Percentiles rank a stretch among this genome's conserved stretches.
Evolutionary conservation across 140 eudicot species (phyloP).

Genomic region (Ambrosia hybrid): DNA sequence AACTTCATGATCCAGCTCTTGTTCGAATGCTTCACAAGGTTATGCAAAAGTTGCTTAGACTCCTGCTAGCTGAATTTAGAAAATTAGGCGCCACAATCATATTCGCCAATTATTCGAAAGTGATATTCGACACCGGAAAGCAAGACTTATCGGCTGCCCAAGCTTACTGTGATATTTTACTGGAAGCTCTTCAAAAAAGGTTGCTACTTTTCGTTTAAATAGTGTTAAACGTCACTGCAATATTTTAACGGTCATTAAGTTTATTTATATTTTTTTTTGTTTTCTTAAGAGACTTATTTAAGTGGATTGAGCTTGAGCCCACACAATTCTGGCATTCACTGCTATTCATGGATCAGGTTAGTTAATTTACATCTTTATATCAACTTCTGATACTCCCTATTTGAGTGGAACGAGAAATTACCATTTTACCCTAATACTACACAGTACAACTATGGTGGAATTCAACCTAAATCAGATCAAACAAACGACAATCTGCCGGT

Average conservation of each 20-base stretch:
- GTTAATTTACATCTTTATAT: slow-evolving; percentile 8
- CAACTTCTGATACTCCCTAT: not conserved
- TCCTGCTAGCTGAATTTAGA: slow-evolving; percentile 80
- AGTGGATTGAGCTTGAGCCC: slow-evolving; percentile 98
- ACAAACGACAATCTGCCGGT: slow-evolving; percentile 45
- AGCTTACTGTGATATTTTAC: slow-evolving; percentile 87
- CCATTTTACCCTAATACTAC: slow-evolving; percentile 15
- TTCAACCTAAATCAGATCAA: slow-evolving; percentile 55
- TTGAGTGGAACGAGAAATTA: slow-evolving; percentile 7
- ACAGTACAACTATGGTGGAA: slow-evolving; percentile 97
- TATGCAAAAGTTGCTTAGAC: slow-evolving; percentile 89
- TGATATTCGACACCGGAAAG: slow-evolving; percentile 89
- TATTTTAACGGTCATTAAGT: not conserved
- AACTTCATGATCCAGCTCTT: slow-evolving; percentile 96
- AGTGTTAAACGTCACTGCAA: no score
- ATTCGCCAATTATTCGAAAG: slow-evolving; percentile 76
- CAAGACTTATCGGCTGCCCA: slow-evolving; percentile 79
- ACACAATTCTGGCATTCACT: slow-evolving; percentile 88
- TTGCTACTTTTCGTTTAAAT: slow-evolving; percentile 24
- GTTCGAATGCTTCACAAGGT: slow-evolving; percentile 96
- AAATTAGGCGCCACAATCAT: slow-evolving; percentile 86
- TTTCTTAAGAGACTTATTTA: slow-evolving; percentile 71
- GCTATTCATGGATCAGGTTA: slow-evolving; percentile 97
- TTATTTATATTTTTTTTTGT: slow-evolving; percentile 6
- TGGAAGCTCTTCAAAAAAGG: slow-evolving; percentile 76